Percentiles rank a stretch among this genome's conserved stretches.
phyloP scores from a whole-genome alignment of 169 alveolate genomes.

The Eimeria brunetti region DNA sequence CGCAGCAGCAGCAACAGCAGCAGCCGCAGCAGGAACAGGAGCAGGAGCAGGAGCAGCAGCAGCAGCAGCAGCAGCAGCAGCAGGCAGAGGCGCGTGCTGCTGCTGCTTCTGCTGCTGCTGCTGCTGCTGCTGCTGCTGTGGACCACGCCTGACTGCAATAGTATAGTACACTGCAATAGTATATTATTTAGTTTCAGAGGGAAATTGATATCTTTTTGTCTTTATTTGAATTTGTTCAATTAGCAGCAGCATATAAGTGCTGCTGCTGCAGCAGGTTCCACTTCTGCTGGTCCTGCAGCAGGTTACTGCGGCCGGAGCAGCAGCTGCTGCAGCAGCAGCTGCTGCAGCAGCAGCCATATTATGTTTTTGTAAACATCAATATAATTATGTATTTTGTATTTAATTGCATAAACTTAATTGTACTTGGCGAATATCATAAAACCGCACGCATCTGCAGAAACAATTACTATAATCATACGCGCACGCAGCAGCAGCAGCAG shows the following conservation, averaged over 20 bases:
- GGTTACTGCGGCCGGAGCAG: background rate
- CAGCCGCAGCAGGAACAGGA: no score
- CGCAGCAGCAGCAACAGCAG: constrained; percentile 28
- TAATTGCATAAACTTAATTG: no score
- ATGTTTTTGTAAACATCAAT: no score
- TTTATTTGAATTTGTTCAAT: no score
- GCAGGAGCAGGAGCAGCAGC: no score
- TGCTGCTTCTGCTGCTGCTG: background rate
- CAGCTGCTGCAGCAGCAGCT: background rate
- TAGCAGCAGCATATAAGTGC: background rate
- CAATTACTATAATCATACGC: background rate
- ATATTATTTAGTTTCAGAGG: no score
- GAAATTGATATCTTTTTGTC: no score
- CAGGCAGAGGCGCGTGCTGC: background rate
- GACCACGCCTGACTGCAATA: no score
- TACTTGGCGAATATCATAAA: no score
- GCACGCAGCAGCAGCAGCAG: background rate
- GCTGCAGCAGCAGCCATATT: background rate
- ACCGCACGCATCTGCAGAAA: background rate
- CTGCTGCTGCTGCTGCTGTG: constrained; percentile 39
- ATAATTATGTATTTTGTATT: no score
- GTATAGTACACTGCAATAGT: no score
- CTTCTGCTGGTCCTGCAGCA: background rate
- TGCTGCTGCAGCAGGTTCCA: background rate
- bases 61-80: no score